phyloP scores from a whole-genome alignment of 2,329 filamentous ascomycete species.

The Pseudocercospora fuligena region DNA sequence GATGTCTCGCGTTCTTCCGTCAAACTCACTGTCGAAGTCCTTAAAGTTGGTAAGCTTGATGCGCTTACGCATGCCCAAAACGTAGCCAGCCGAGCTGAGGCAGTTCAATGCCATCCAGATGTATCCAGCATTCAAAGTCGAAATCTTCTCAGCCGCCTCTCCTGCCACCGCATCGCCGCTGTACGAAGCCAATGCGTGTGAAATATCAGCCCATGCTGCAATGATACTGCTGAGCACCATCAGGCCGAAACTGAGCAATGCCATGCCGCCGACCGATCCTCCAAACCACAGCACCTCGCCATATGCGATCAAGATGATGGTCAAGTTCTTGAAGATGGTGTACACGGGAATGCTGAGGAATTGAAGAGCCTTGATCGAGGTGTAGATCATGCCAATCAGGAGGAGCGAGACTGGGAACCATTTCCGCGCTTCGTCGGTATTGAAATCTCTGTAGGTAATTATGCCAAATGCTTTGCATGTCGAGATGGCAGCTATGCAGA shows the following conservation, averaged over 20 bases:
- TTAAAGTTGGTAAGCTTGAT: conserved; percentile 99
- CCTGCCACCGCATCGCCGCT: conserved; percentile 49
- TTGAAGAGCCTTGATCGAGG: conserved; percentile 91
- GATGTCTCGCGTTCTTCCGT: background rate
- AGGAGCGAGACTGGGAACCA: conserved; percentile 98
- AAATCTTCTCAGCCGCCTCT: conserved; percentile 72
- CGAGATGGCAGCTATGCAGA: conserved; percentile 85
- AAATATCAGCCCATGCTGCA: conserved; percentile 96
- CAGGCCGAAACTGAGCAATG: conserved; percentile 89
- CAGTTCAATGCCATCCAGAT: conserved; percentile 99
- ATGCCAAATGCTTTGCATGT: conserved; percentile 78
- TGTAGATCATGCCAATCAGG: conserved; percentile 99
- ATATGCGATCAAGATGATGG: conserved; percentile 97
- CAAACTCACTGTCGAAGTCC: conserved; percentile 92
- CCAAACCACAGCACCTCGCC: conserved; percentile 99
- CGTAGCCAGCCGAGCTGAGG: conserved; percentile 86
- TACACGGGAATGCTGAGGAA: conserved; percentile 97
- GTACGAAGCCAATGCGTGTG: conserved; percentile 72
- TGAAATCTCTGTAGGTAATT: conserved; percentile 85
- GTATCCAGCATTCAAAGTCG: conserved; percentile 91
- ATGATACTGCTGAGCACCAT: conserved; percentile 96
- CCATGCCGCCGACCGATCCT: conserved; percentile 83
- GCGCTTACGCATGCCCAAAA: conserved; percentile 93
- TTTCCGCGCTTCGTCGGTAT: conserved; percentile 85
- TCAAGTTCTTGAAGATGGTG: conserved; percentile 99